These are phyloP conservation scores for Neonectria faginata DNA, from an alignment of 2,329 filamentous ascomycete genomes.

Conservation along the genomic window DNA sequence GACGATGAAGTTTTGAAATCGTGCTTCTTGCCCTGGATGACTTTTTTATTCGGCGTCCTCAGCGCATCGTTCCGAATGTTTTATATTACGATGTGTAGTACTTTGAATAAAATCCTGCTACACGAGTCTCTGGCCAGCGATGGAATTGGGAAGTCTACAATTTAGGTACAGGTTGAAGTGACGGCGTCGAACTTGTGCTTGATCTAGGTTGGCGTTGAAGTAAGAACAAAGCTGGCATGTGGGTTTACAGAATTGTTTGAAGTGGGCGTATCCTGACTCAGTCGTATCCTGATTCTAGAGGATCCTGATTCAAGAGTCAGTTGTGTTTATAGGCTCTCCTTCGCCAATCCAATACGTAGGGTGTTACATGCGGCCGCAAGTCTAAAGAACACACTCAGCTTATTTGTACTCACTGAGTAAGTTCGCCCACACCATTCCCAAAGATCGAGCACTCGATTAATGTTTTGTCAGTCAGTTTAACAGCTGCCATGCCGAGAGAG, in stretches of 20 bases:
- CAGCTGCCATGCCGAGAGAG: not conserved
- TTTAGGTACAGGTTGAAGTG: conserved; percentile 51
- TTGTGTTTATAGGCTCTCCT: conserved; percentile 5
- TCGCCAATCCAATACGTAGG: too few species aligned
- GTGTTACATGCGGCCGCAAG: too few species aligned
- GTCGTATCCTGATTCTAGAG: too few species aligned
- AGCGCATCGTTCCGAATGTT: too few species aligned
- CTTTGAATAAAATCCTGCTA: too few species aligned
- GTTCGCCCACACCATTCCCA: not conserved
- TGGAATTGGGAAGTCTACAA: conserved; percentile 50
- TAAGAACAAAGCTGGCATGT: conserved; percentile 46
- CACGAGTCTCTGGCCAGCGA: not conserved
- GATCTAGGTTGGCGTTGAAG: conserved; percentile 32
- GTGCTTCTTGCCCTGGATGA: too few species aligned
- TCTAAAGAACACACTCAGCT: not conserved
- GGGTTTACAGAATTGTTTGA: conserved; percentile 49
- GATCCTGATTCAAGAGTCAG: conserved; percentile 21
- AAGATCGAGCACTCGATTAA: not conserved
- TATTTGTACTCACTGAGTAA: not conserved
- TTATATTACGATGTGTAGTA: too few species aligned
- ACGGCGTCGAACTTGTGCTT: conserved; percentile 40
- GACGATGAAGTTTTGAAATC: too few species aligned
- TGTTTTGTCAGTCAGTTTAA: not conserved
- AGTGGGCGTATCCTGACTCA: not conserved
- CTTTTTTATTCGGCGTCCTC: too few species aligned